phyloP scores from a whole-genome alignment of 345 rosid species.

The Linum usitatissimum region DNA sequence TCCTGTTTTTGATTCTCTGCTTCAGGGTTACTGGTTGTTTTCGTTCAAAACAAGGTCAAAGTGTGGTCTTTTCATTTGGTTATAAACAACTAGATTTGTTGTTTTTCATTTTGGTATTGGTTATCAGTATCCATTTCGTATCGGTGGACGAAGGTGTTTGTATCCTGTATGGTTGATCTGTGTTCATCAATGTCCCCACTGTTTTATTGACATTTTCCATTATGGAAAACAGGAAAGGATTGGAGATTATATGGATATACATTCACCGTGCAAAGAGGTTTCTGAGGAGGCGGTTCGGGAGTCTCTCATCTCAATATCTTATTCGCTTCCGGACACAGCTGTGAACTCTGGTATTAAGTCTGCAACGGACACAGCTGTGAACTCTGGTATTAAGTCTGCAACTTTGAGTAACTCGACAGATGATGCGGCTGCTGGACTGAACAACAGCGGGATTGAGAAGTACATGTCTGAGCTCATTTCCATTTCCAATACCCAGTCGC shows the following conservation, averaged over 20 bases:
- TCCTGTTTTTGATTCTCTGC: too few species aligned
- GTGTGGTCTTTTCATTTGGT: too few species aligned
- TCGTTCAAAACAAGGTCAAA: too few species aligned
- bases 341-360: neutral
- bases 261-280: constrained; percentile 10
- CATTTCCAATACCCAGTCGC: constrained; percentile 15
- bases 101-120: too few species aligned
- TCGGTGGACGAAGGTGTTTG: neutral
- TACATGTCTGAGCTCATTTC: constrained; percentile 21
- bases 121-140: too few species aligned
- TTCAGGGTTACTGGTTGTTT: too few species aligned
- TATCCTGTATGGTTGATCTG: neutral
- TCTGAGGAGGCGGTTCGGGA: constrained; percentile 20
- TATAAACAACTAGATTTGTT: too few species aligned
- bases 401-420: neutral
- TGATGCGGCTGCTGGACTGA: neutral
- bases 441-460: constrained; percentile 17
- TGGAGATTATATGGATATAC: constrained; percentile 22
- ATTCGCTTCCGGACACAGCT: constrained; percentile 10
- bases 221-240: neutral
- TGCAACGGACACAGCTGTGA: neutral
- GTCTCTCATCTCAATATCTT: constrained; percentile 21
- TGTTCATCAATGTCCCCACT: neutral
- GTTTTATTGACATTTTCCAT: neutral
- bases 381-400: constrained; percentile 3